phyloP scores from a whole-genome alignment of 805 yeast genomes.

The Schizosaccharomyces octosporus region DNA sequence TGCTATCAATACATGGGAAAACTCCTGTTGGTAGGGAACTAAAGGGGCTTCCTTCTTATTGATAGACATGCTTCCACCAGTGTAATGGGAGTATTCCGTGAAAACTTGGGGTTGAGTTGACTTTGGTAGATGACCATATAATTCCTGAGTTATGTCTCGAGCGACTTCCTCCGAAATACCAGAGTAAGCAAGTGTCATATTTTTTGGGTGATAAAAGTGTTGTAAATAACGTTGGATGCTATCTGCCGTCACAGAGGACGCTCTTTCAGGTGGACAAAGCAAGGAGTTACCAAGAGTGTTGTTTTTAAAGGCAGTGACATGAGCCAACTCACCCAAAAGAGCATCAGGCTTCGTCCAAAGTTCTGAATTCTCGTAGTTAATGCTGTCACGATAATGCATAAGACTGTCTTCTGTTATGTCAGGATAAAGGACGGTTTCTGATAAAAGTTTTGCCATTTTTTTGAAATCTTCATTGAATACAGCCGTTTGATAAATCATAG shows the following conservation, averaged over 20 bases:
- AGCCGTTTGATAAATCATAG: slow-evolving; percentile 80
- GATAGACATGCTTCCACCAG: slow-evolving; percentile 24
- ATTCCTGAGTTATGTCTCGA: slow-evolving; percentile 30
- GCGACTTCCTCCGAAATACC: slow-evolving; percentile 61
- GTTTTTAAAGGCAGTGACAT: slow-evolving; percentile 48
- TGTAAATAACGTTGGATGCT: slow-evolving; percentile 36
- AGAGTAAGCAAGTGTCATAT: slow-evolving; percentile 63
- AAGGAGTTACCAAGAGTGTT: slow-evolving; percentile 70
- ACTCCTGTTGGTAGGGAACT: slow-evolving; percentile 21
- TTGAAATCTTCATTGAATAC: slow-evolving; percentile 72
- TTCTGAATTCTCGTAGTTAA: slow-evolving; percentile 62
- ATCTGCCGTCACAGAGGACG: slow-evolving; percentile 28
- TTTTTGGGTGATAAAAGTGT: slow-evolving; percentile 49
- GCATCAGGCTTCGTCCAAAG: slow-evolving; percentile 63
- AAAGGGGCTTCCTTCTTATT: slow-evolving; percentile 6
- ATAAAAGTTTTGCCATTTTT: slow-evolving; percentile 46
- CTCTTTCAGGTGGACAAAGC: slow-evolving; percentile 48
- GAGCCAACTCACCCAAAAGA: slow-evolving; percentile 72
- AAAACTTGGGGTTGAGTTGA: slow-evolving; percentile 8
- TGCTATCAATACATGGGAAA: slow-evolving; percentile 64
- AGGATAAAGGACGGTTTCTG: slow-evolving; percentile 61
- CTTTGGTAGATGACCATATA: slow-evolving; percentile 30
- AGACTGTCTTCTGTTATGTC: slow-evolving; percentile 42
- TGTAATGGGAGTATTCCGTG: slow-evolving; percentile 22
- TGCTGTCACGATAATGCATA: slow-evolving; percentile 44